A percentile compares a stretch with the other conserved stretches of the same genome.
Evolutionary conservation across 768 basidiomycete genomes (phyloP).

Genomic region (Inosperma sp.): DNA sequence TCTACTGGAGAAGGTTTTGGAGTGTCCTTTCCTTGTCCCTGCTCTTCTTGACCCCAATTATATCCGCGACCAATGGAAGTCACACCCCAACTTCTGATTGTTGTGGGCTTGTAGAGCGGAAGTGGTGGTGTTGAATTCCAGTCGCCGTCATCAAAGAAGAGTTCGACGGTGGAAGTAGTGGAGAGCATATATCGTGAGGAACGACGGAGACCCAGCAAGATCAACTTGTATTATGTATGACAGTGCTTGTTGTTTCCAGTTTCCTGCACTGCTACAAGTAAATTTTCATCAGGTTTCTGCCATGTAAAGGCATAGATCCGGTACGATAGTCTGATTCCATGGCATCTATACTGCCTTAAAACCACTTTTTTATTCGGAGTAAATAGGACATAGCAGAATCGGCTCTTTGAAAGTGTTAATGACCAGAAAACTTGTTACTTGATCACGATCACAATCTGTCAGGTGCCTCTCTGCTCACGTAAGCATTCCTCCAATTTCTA

Average conservation of each 20-base stretch:
- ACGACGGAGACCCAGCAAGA: conserved; percentile 5
- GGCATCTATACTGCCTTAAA: background rate
- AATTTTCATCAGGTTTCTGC: conserved; percentile 10
- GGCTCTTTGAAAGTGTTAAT: background rate
- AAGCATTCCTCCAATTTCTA: conserved; percentile 18
- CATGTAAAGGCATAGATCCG: background rate
- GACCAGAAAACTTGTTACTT: too few species aligned
- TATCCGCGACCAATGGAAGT: conserved; percentile 82
- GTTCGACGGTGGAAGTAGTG: conserved; percentile 47
- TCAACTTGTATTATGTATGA: background rate
- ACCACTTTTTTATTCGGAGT: background rate
- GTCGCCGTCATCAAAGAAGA: conserved; percentile 66
- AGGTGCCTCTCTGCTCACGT: too few species aligned
- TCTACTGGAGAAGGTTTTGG: conserved; percentile 5
- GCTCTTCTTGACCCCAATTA: conserved; percentile 48
- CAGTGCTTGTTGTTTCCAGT: too few species aligned
- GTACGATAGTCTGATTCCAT: background rate
- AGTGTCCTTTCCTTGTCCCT: conserved; percentile 9
- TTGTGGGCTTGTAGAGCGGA: conserved; percentile 54
- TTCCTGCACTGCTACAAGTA: conserved; percentile 15
- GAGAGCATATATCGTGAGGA: conserved; percentile 49
- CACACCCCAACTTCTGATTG: conserved; percentile 79
- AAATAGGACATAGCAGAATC: background rate
- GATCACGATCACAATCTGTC: too few species aligned
- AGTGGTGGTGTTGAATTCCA: conserved; percentile 54